These are phyloP conservation scores for Pezicula neosporulosa DNA, from an alignment of 2,329 filamentous ascomycete species.

Conservation along the genomic window DNA sequence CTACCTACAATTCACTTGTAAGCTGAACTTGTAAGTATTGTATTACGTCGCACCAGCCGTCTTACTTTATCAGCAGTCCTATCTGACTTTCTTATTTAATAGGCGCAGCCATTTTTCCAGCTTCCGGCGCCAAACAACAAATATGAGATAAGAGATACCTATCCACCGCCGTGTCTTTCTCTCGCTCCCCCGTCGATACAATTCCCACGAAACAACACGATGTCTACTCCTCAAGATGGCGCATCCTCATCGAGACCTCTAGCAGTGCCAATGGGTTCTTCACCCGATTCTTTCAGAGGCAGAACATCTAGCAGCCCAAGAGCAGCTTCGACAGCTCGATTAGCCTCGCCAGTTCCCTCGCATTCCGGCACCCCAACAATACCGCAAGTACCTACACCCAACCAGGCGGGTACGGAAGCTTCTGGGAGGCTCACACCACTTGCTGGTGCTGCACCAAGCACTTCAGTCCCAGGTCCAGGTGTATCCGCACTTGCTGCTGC, in stretches of 20 bases:
- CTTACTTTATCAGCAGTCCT: neutral
- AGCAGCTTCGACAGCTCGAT: conserved; percentile 56
- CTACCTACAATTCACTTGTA: neutral
- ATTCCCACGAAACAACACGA: conserved; percentile 11
- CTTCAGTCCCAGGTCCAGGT: conserved; percentile 70
- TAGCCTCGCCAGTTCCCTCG: conserved; percentile 53
- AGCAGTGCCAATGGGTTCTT: conserved; percentile 41
- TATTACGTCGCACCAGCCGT: neutral
- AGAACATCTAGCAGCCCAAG: conserved; percentile 41
- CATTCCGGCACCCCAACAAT: conserved; percentile 43
- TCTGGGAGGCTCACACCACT: conserved; percentile 57
- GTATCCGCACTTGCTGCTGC: conserved; percentile 86
- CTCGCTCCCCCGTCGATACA: neutral
- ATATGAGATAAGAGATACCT: conserved; percentile 10
- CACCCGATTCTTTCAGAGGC: conserved; percentile 39
- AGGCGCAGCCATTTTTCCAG: neutral
- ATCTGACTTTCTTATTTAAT: neutral
- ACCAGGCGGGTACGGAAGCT: conserved; percentile 35
- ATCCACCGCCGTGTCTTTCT: conserved; percentile 1
- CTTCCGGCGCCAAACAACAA: neutral
- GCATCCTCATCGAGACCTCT: conserved; percentile 29
- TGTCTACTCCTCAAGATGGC: conserved; percentile 29
- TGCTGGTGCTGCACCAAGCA: conserved; percentile 51
- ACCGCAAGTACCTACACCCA: conserved; percentile 43
- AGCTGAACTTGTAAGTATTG: neutral